Conservation (phyloP, 202 grass and related monocot species). For the Digitaria exilis region DNA sequence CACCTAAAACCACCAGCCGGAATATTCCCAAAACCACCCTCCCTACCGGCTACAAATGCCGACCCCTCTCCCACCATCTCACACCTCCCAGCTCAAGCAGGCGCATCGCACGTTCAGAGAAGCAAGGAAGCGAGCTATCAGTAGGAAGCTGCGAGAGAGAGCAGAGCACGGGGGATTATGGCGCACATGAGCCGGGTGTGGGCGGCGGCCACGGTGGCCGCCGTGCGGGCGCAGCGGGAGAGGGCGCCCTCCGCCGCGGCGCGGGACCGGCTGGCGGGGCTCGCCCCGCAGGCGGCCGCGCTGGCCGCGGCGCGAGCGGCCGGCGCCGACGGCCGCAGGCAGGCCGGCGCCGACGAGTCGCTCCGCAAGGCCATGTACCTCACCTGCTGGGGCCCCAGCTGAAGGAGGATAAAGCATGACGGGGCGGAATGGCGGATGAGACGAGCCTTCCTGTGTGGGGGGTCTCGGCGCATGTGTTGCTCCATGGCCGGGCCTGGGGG, state of each 20-base stretch:
- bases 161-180: background rate
- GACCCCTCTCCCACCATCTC: background rate
- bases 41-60: constrained; percentile 55
- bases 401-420: background rate
- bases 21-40: constrained; percentile 50
- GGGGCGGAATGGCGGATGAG: no score
- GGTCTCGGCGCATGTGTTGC: background rate
- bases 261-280: constrained; percentile 50
- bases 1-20: constrained; percentile 37
- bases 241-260: constrained; percentile 34
- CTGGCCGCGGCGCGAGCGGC: constrained; percentile 43
- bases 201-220: constrained; percentile 71
- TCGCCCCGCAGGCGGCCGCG: constrained; percentile 44
- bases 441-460: no score
- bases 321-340: constrained; percentile 53
- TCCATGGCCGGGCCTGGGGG: background rate
- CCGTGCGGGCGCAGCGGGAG: constrained; percentile 62
- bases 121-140: background rate
- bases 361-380: constrained; percentile 82
- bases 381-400: constrained; percentile 86
- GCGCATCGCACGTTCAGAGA: background rate
- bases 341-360: constrained; percentile 67
- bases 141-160: no score
- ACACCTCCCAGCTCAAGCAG: background rate
- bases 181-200: constrained; percentile 63